Percentiles rank a stretch among this genome's conserved stretches.
These are phyloP conservation scores for Eucalyptus marginata DNA, from an alignment of 345 rosid genomes.

Conservation along the genomic window DNA sequence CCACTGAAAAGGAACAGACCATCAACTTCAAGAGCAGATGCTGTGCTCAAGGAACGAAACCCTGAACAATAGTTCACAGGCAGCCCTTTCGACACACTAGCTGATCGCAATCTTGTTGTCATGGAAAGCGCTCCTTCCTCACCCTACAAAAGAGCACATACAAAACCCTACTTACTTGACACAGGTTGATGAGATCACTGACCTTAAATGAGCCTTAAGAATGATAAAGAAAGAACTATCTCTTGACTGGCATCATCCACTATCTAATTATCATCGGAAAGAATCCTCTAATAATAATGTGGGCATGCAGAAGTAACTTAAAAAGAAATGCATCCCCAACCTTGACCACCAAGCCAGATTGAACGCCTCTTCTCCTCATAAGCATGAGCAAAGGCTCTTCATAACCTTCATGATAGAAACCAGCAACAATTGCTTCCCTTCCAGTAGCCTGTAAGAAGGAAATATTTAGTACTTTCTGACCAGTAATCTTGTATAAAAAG, in stretches of 20 bases:
- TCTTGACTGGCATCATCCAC: neutral
- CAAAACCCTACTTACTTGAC: neutral
- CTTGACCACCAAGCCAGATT: conserved; percentile 93
- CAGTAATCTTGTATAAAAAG: neutral
- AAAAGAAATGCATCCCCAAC: conserved; percentile 20
- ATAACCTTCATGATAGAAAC: conserved; percentile 93
- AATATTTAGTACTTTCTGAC: neutral
- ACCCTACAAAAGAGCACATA: conserved; percentile 31
- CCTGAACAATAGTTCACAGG: conserved; percentile 97
- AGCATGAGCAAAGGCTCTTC: conserved; percentile 95
- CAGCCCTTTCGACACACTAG: conserved; percentile 62
- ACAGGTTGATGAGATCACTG: neutral
- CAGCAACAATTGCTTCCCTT: conserved; percentile 80
- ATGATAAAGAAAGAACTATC: neutral
- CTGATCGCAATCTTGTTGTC: conserved; percentile 77
- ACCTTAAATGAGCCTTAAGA: neutral
- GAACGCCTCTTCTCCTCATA: conserved; percentile 95
- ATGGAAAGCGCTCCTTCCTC: conserved; percentile 97
- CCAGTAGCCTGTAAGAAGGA: conserved; percentile 58
- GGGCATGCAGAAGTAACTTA: neutral
- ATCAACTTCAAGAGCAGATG: conserved; percentile 61
- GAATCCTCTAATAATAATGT: neutral
- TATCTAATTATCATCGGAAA: neutral
- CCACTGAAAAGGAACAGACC: conserved; percentile 25
- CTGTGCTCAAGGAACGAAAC: conserved; percentile 55